phyloP scores from a whole-genome alignment of 2,329 filamentous ascomycete genomes.

The Rugonectria rugulosa region DNA sequence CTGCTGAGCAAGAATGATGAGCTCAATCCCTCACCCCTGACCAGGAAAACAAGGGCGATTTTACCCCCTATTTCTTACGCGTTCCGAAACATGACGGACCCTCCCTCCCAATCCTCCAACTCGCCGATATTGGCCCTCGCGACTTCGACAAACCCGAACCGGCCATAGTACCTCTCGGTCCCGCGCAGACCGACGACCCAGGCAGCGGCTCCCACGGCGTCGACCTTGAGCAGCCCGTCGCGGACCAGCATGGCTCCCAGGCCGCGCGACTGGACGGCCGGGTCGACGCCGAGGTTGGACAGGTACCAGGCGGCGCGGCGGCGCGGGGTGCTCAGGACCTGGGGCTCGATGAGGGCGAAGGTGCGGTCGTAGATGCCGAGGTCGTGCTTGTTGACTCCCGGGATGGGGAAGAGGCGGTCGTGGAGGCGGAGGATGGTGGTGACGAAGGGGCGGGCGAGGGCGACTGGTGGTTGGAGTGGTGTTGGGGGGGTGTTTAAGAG shows the following conservation, averaged over 20 bases:
- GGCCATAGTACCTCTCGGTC: conserved; percentile 43
- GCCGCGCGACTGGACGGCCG: conserved; percentile 42
- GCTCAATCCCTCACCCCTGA: no score
- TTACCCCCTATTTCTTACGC: no score
- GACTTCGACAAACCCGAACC: conserved; percentile 45
- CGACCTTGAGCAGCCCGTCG: conserved; percentile 41
- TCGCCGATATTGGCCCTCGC: conserved; percentile 47
- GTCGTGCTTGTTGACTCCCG: conserved; percentile 28
- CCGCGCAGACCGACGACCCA: conserved; percentile 45
- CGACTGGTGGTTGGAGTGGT: conserved; percentile 25
- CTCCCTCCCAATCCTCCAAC: conserved; percentile 46
- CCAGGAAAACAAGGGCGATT: no score
- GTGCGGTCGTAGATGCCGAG: conserved; percentile 37
- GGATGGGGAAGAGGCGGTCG: conserved; percentile 36
- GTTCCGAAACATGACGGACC: conserved; percentile 48
- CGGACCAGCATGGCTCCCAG: conserved; percentile 42
- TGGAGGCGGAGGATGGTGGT: conserved; percentile 34
- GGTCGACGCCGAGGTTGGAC: conserved; percentile 43
- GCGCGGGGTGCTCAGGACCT: conserved; percentile 37
- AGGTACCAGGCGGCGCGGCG: conserved; percentile 47
- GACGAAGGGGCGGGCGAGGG: conserved; percentile 43
- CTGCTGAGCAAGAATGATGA: no score
- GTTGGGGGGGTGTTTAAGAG: conserved; percentile 1
- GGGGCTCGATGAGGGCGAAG: conserved; percentile 36
- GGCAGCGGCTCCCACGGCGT: conserved; percentile 39